A percentile compares a stretch with the other conserved stretches of the same genome.
Evolutionary conservation across 2,329 filamentous ascomycete species (phyloP).

Genomic region (Diaporthe sp.): DNA sequence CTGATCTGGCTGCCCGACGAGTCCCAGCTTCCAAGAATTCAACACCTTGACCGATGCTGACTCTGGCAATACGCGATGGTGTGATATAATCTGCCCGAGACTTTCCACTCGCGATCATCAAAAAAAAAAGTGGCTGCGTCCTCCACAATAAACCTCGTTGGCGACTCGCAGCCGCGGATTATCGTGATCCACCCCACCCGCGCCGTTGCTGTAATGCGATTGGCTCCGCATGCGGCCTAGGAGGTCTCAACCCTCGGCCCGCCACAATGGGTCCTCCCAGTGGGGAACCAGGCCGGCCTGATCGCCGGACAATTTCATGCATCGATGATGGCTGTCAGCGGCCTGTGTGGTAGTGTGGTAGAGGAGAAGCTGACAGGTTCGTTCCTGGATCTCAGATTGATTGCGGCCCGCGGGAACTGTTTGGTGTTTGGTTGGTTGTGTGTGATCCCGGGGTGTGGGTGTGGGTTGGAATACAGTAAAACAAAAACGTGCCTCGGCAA

Average conservation of each 20-base stretch:
- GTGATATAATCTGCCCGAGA: background rate
- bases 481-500: background rate
- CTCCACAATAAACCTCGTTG: conserved; percentile 9
- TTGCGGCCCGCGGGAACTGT: conserved; percentile 23
- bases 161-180: conserved; percentile 9
- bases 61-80: background rate
- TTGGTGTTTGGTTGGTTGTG: background rate
- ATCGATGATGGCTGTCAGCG: conserved; percentile 18
- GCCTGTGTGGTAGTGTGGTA: background rate
- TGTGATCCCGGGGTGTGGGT: background rate
- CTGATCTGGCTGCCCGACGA: conserved; percentile 3
- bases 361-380: conserved; percentile 1
- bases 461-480: background rate
- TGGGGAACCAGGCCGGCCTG: background rate
- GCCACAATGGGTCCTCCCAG: conserved; percentile 25
- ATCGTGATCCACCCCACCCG: background rate
- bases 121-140: conserved; percentile 1
- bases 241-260: conserved; percentile 25
- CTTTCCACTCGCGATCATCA: background rate
- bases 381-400: conserved; percentile 24
- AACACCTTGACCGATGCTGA: conserved; percentile 5
- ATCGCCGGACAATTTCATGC: conserved; percentile 30
- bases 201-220: conserved; percentile 26
- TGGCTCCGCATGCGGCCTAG: conserved; percentile 27
- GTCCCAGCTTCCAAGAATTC: background rate